Conservation (phyloP, 2,329 filamentous ascomycete species). For the Pseudocercospora musae region DNA sequence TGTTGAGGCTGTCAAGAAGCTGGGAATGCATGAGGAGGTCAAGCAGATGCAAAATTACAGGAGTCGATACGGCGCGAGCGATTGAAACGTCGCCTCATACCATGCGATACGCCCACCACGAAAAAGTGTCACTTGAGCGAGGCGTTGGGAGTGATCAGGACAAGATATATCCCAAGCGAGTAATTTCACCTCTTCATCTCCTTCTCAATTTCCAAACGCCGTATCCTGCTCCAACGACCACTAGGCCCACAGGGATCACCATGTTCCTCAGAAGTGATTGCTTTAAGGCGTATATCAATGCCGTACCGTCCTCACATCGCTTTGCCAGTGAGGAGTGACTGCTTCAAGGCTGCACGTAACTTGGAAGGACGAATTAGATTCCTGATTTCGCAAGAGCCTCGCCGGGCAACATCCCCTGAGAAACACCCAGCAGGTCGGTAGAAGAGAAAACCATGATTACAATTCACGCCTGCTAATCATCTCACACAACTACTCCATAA, state of each 20-base stretch:
- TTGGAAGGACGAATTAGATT: neutral
- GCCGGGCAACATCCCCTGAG: neutral
- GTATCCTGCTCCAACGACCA: neutral
- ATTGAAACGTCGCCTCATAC: conserved; percentile 9
- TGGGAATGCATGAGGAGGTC: conserved; percentile 47
- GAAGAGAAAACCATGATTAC: neutral
- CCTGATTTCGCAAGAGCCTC: neutral
- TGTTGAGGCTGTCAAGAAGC: conserved; percentile 43
- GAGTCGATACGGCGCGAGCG: conserved; percentile 35
- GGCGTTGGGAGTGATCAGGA: neutral
- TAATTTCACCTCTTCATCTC: neutral
- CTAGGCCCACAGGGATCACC: neutral
- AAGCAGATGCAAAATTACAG: conserved; percentile 70
- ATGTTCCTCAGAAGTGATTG: neutral
- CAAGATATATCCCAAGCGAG: neutral
- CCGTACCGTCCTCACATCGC: too few species aligned
- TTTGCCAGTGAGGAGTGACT: neutral
- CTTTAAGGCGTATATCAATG: too few species aligned
- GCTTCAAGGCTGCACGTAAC: neutral
- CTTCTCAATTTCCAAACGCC: neutral
- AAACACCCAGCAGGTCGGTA: neutral
- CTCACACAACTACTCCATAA: neutral
- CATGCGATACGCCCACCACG: neutral
- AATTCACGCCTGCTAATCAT: conserved; percentile 1
- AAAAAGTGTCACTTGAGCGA: neutral